Evolutionary conservation across 768 basidiomycete genomes (phyloP).

Genomic region (Tubosaeta sp.): DNA sequence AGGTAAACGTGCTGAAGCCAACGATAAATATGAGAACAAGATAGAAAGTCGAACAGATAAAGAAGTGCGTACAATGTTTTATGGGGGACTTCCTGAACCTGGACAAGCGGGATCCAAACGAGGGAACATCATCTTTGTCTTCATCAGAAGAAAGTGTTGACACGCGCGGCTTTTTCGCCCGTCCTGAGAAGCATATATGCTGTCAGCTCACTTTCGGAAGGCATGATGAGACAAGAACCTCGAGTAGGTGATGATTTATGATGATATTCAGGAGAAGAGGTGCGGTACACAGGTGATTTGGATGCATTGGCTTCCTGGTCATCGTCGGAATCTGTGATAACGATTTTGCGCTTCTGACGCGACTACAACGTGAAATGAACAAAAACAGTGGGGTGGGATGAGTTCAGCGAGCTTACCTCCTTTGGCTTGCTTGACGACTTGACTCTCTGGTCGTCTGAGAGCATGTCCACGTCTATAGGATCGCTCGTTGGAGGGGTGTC

Average conservation of each 20-base stretch:
- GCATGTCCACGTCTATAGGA: constrained; percentile 71
- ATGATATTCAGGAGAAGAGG: constrained; percentile 27
- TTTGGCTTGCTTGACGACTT: constrained; percentile 32
- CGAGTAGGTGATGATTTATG: constrained; percentile 26
- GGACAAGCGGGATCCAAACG: constrained; percentile 57
- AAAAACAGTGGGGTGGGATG: not conserved
- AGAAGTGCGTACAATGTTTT: constrained; percentile 43
- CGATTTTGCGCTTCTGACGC: constrained; percentile 62
- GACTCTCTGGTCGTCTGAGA: constrained; percentile 42
- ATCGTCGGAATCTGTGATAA: constrained; percentile 71
- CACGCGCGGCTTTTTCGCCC: constrained; percentile 59
- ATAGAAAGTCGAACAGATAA: not conserved
- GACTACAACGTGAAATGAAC: constrained; percentile 21
- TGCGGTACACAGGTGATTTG: constrained; percentile 17
- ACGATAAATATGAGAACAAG: constrained; percentile 5
- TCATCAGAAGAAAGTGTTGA: constrained; percentile 48
- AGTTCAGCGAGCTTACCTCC: constrained; percentile 29
- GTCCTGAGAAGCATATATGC: constrained; percentile 30
- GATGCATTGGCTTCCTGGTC: constrained; percentile 32
- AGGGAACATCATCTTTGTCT: constrained; percentile 36
- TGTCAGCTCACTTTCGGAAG: constrained; percentile 4
- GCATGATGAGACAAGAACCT: constrained; percentile 10
- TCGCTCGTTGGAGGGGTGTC: constrained; percentile 78
- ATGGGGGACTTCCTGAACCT: constrained; percentile 62
- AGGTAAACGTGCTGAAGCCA: constrained; percentile 37